Conservation (phyloP, 257 asterid genomes). For the Plantago elongata region DNA sequence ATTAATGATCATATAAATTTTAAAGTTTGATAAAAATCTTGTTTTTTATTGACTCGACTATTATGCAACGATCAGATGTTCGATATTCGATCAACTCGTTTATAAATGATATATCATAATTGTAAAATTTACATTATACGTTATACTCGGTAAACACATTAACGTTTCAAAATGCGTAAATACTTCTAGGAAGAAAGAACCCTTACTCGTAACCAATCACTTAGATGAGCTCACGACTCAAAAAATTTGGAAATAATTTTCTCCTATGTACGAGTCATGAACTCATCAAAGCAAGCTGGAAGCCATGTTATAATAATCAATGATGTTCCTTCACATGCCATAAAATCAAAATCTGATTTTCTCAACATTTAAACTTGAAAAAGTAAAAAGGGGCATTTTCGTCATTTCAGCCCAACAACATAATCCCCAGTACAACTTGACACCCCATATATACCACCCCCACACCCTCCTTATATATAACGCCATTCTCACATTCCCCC, state of each 20-base stretch:
- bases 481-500: slow-evolving; percentile 30
- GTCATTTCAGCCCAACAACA: slow-evolving; percentile 18
- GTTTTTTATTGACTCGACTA: too few relatives aligned
- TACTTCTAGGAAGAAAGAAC: too few relatives aligned
- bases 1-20: too few relatives aligned
- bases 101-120: too few relatives aligned
- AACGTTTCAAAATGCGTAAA: too few relatives aligned
- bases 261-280: not conserved
- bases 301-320: slow-evolving; percentile 10
- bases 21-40: too few relatives aligned
- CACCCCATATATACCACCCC: slow-evolving; percentile 28
- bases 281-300: slow-evolving; percentile 3
- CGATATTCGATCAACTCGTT: too few relatives aligned
- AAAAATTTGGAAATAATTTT: not conserved
- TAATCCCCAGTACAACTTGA: slow-evolving; percentile 21
- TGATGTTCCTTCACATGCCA: slow-evolving; percentile 15
- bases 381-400: slow-evolving; percentile 25
- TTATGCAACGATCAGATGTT: too few relatives aligned
- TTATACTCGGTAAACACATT: too few relatives aligned
- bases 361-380: not conserved
- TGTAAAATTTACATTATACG: too few relatives aligned
- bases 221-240: not conserved
- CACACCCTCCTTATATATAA: slow-evolving; percentile 34
- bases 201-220: too few relatives aligned
- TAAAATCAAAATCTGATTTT: not conserved